Base-by-base conservation (phyloP, 2,329 filamentous ascomycete genomes). In the Hypoxylon sp. region DNA sequence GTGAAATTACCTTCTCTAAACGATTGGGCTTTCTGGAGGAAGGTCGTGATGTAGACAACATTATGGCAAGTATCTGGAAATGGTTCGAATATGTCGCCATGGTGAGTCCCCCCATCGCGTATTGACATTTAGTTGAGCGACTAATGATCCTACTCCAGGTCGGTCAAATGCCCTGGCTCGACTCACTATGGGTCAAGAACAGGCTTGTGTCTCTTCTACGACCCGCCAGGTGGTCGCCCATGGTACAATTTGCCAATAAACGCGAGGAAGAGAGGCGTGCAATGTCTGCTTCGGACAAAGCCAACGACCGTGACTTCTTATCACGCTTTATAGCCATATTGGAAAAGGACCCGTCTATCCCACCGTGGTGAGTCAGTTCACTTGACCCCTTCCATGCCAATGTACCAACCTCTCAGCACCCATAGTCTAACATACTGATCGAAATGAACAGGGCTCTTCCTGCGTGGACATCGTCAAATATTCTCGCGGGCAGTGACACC, bases 391-490 rank as follows among this genome's bases (percentile, higher is more conserved):
- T 4, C 30, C 13, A 12, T 32, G 7, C 15, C 17, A 3, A 3
- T 9, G 6, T 8, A 16, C 2, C 30, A 19, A 13, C 1, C 4
- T 19, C 7, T 15, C 27, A 30, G 9, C 12, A 16, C 12, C 3
- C 7, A 16, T 6, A 7, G 6, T 9, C 3, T 2, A 20, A 5
- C 11, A n/a, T 12, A n/a, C 31, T 34, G n/a, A 34, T 16, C 16
- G 1, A 7, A 1, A 12, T 11, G 16, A 13, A 6, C 32, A 45
- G 42, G 21, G 42, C 42, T 16, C 15, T 45, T 2, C 42, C 4
- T 6, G 70, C 71, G 45, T 69, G 72, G 68, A 68, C 66, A 2
- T 52, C 67, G 44, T 67, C 69, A 5, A 51, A 53, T 19, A 48
- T 53, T 15, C 32, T 29, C 8, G 55, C 55, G 0, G 55, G 55